Conservation (phyloP, 2,329 filamentous ascomycete species). For the Didymosphaeria variabile region DNA sequence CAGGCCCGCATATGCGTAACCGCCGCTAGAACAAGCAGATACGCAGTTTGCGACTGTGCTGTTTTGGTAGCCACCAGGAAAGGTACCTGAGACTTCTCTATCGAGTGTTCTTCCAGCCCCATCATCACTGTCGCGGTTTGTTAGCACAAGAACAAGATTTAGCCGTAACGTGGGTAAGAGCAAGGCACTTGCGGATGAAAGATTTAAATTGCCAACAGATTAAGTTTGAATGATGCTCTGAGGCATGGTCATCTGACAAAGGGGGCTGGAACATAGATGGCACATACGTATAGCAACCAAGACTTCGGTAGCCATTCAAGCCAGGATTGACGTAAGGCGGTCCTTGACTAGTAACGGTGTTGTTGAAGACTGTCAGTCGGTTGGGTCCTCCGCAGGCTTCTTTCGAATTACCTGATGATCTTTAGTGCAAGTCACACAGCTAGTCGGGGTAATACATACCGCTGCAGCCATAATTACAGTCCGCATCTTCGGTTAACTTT, state of each 20-base stretch:
- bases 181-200: neutral
- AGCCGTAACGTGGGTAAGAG: neutral
- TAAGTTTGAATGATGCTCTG: neutral
- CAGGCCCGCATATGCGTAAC: constrained; percentile 30
- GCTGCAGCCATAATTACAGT: constrained; percentile 23
- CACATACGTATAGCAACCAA: constrained; percentile 31
- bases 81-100: neutral
- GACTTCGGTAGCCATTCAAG: constrained; percentile 23
- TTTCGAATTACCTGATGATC: constrained; percentile 18
- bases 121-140: neutral
- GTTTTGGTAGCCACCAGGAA: constrained; percentile 12
- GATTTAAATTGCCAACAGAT: neutral
- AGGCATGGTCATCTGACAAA: neutral
- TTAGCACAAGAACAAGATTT: neutral
- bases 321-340: constrained; percentile 19
- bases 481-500: neutral
- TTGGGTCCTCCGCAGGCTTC: constrained; percentile 28
- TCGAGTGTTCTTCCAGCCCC: constrained; percentile 3
- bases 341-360: constrained; percentile 6
- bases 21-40: constrained; percentile 23
- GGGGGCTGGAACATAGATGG: too few species aligned
- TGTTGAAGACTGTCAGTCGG: constrained; percentile 27
- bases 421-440: neutral
- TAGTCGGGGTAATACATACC: constrained; percentile 13
- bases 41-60: constrained; percentile 29